Evolutionary conservation across 176 grass and related monocot genomes (phyloP).

Genomic region (Oryza glumipatula): DNA sequence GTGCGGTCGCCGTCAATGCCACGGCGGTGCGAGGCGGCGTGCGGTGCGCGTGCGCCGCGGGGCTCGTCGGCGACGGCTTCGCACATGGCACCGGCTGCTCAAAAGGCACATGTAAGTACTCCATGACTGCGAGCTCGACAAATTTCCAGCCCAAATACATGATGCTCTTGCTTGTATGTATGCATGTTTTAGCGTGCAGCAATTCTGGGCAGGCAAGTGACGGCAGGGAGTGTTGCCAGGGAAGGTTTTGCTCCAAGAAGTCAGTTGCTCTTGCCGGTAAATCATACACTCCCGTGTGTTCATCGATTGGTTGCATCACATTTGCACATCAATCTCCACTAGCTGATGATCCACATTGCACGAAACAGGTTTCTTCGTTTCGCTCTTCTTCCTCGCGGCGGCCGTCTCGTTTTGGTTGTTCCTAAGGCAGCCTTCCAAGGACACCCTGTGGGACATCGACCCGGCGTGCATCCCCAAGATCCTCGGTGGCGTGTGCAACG

Average conservation of each 20-base stretch:
- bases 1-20: slow-evolving; percentile 54
- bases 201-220: slow-evolving; percentile 33
- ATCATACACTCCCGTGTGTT: not conserved
- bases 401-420: slow-evolving; percentile 69
- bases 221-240: slow-evolving; percentile 52
- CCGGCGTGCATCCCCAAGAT: slow-evolving; percentile 87
- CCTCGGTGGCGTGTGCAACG: slow-evolving; percentile 59
- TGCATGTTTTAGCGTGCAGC: slow-evolving; percentile 52
- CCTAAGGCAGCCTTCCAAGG: slow-evolving; percentile 70
- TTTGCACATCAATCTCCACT: not conserved
- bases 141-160: not conserved
- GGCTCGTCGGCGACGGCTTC: slow-evolving; percentile 76
- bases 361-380: slow-evolving; percentile 65
- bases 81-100: slow-evolving; percentile 66
- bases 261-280: slow-evolving; percentile 72
- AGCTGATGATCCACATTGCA: slow-evolving; percentile 21
- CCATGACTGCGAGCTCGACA: not conserved
- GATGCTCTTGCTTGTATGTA: not conserved
- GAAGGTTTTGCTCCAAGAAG: slow-evolving; percentile 75
- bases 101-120: slow-evolving; percentile 39
- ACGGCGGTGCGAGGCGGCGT: slow-evolving; percentile 62
- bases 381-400: slow-evolving; percentile 63
- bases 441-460: slow-evolving; percentile 59
- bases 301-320: not conserved
- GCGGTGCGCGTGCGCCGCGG: slow-evolving; percentile 54